Percentiles rank a stretch among this genome's conserved stretches.
Evolutionary conservation across 1,139 yeast species (phyloP).

Genomic region (Saccharomyces uvarum): DNA sequence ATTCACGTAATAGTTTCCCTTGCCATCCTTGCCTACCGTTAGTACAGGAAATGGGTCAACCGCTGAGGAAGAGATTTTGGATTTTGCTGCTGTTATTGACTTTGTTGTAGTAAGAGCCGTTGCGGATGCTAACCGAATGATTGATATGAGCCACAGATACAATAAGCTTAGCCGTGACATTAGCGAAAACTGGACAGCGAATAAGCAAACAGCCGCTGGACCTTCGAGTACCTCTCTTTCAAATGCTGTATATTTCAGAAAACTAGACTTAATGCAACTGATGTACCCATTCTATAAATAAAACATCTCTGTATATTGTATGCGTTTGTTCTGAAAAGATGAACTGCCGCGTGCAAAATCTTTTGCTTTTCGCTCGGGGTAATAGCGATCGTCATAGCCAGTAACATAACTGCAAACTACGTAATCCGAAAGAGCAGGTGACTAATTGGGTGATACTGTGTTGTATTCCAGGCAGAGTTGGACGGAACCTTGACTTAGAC

Average conservation of each 20-base stretch:
- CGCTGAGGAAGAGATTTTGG: background rate
- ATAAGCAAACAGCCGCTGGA: background rate
- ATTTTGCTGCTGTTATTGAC: background rate
- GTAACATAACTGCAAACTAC: background rate
- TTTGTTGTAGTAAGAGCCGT: background rate
- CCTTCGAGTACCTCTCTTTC: background rate
- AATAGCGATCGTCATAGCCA: background rate
- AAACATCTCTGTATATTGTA: background rate
- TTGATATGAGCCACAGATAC: background rate
- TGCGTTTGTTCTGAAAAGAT: background rate
- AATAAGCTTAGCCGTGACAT: background rate
- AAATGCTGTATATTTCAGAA: background rate
- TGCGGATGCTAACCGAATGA: background rate
- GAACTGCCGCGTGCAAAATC: background rate
- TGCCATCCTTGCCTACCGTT: constrained; percentile 19
- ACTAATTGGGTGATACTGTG: background rate
- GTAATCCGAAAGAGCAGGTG: background rate
- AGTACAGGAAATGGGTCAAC: constrained; percentile 14
- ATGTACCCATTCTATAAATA: background rate
- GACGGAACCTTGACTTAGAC: too few relatives aligned
- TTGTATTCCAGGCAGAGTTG: background rate
- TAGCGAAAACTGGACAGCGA: background rate
- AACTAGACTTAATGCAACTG: background rate
- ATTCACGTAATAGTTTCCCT: constrained; percentile 30
- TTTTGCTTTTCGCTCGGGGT: background rate